Evolutionary conservation across 2,329 filamentous ascomycete genomes (phyloP), one percentile per base, ranked within the genome.

Genomic region (Penicillium sp.): DNA sequence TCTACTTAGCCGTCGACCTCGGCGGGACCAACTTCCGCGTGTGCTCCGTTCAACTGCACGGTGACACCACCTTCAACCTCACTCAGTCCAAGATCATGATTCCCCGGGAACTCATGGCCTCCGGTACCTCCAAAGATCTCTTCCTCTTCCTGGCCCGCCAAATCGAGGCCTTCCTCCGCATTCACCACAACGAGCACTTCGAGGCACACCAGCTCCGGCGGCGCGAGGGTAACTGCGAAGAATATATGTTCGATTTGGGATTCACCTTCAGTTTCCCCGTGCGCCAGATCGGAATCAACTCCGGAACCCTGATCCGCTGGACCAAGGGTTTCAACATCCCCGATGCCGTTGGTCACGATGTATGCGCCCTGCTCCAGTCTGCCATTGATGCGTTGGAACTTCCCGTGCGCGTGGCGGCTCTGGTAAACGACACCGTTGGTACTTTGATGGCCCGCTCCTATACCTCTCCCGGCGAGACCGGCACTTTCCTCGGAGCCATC

Each of bases 221-320:
- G 55, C 76, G 82, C 57, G 77, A 81, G 44, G 83, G 82, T 25
- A 85, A 79, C 67, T 77, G 78, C 48, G 85, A 90, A 56, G 85
- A 92, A 69, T 81, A 92, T 53, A 83, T 94, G 55, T 96, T 97
- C 76, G 89, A 91, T 64, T 80, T 99, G 38, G 94, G 94, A n/a
- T 99, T 99, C 76, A 99, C 94, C 47, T 99, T 99, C 75, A 95
- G 89, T 69, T 99, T 97, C 76, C 94, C 94, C 2, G 92, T 97
- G 35, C 85, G 95, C 69, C 94, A 99, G 72, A 80, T 89, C 51
- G 92, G 90, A 35, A 96, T 99, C 71, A 97, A 97, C 80, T 92
- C 91, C 75, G 94, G 94, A 55, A 88, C 86, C 51, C 80, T 99
- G 48, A 94, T 96, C 74, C 86, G 94, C 63, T 99, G 94, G 94